phyloP scores from a whole-genome alignment of 345 rosid genomes.

The Rhodamnia rubescens region DNA sequence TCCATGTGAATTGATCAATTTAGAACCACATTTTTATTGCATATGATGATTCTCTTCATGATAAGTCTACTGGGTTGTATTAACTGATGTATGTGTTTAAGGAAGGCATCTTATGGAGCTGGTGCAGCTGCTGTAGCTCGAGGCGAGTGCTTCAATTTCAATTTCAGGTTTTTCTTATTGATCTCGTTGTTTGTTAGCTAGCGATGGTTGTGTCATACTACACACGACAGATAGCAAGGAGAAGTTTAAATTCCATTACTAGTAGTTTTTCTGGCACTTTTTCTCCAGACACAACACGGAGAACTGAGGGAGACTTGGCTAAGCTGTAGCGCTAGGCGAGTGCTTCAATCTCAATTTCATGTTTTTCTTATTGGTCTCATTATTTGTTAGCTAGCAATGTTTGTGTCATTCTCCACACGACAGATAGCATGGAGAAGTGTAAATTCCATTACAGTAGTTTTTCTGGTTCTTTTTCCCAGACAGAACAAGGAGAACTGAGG shows the following conservation, averaged over 20 bases:
- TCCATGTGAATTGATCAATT: not conserved
- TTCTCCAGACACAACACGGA: not conserved
- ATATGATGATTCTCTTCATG: not conserved
- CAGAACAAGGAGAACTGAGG: too few species aligned
- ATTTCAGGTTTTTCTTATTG: not conserved
- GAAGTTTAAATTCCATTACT: not conserved
- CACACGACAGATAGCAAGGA: not conserved
- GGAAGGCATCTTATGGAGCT: not conserved
- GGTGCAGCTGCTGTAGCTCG: not conserved
- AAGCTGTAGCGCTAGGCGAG: not conserved
- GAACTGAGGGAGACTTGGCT: not conserved
- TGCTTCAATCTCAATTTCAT: too few species aligned
- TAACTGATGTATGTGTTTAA: not conserved
- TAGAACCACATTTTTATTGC: not conserved
- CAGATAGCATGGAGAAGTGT: too few species aligned
- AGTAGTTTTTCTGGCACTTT: not conserved
- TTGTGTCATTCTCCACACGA: too few species aligned
- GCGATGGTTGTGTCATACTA: not conserved
- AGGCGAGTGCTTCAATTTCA: not conserved
- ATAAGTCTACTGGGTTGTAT: not conserved
- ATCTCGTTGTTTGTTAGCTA: not conserved
- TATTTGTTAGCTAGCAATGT: too few species aligned
- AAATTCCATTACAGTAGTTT: too few species aligned
- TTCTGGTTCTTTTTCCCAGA: too few species aligned
- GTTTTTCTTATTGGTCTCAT: too few species aligned